Evolutionary conservation across 139 green algal genomes (phyloP).

Genomic region (Tetraselmis chui): DNA sequence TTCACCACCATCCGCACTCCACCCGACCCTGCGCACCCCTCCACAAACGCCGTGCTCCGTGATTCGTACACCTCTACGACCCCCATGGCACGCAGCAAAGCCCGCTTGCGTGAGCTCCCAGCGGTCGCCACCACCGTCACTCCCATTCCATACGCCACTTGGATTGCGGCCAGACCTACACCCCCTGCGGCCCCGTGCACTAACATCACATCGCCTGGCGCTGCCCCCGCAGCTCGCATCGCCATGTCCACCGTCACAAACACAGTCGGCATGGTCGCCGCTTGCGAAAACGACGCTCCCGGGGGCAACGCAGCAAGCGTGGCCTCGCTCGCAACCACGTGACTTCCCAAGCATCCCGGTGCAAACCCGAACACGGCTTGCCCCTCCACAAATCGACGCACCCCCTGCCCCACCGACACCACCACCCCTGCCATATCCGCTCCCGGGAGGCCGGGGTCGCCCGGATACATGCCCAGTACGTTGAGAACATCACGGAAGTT

Average conservation of each 20-base stretch:
- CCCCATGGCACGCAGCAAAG: conserved; percentile 45
- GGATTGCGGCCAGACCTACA: conserved; percentile 61
- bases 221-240: conserved; percentile 9
- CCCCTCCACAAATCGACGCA: conserved; percentile 16
- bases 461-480: conserved; percentile 11
- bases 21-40: conserved; percentile 32
- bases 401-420: not conserved
- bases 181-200: conserved; percentile 54
- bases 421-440: conserved; percentile 11
- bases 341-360: conserved; percentile 58
- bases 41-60: conserved; percentile 54
- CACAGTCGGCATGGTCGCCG: conserved; percentile 43
- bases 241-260: conserved; percentile 23
- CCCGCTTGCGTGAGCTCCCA: conserved; percentile 60
- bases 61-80: conserved; percentile 39
- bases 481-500: conserved; percentile 61
- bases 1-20: conserved; percentile 21
- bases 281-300: conserved; percentile 55
- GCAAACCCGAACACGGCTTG: conserved; percentile 75
- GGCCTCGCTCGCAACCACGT: conserved; percentile 37
- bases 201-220: conserved; percentile 33
- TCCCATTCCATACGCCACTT: conserved; percentile 36
- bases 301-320: conserved; percentile 48
- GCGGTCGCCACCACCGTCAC: conserved; percentile 55
- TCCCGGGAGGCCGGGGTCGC: conserved; percentile 11